Evolutionary conservation across 306 rosid species (phyloP), one percentile per base, ranked within the genome.

Genomic region (Echinosophora koreensis): DNA sequence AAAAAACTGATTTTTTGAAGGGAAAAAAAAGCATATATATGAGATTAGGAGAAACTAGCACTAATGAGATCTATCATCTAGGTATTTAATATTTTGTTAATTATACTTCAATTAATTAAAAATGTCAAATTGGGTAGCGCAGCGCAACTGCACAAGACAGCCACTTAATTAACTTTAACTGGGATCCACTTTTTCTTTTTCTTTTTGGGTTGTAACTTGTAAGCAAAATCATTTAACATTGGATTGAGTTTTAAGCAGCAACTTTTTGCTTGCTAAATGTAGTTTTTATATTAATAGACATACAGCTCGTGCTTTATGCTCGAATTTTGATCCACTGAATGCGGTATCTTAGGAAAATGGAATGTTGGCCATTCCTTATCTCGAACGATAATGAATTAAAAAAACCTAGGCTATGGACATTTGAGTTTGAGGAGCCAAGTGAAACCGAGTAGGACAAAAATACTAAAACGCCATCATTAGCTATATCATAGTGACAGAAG

Each of bases 101-200:
- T 27, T 6, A 54, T 13, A 63, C 18, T 49, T 0, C 62, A 74
- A 60, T 74, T 61, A 74, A 74, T 30, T 30, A 30, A 30, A 51
- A 74, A 74, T 63, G 74, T 41, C 74, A 54, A 77, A 39, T 64
- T 77, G 76, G 61, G 61, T 66, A 56, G 32, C 32, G 44, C 38
- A 66, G 16, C 56, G 14, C 18, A 52, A 38, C 76, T 68, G 76
- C 68, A 67, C 70, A 56, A 77, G 27, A 58, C 76, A 68, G 81
- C 81, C 62, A 58, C 76, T 77, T 57, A 30, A 12, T 77, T 57
- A 42, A 12, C 58, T 51, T 64, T 75, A 56, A 59, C 15, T 46
- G 68, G 57, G 42, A 6, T 44, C 60, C 14, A 67, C 69, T 18
- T 66, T 18, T 66, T 56, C 58, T 37, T 0, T 9, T 22, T 10